Evolutionary conservation across 331 rosid genomes (phyloP), one percentile per base, ranked within the genome.

Genomic region (Cydonia oblonga): DNA sequence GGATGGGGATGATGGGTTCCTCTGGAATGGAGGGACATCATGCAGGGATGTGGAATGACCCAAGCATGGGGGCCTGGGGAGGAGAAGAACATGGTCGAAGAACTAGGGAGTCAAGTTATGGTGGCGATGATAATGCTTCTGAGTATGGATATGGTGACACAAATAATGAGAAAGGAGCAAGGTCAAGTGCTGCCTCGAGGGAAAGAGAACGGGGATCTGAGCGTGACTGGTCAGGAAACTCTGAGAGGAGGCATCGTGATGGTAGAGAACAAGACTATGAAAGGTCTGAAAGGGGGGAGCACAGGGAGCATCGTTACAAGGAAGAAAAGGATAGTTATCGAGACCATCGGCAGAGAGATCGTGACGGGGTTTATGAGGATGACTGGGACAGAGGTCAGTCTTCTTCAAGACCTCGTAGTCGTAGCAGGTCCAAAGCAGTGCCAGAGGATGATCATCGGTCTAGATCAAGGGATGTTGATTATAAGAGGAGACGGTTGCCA

Each of bases 1-100:
- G 89, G 33, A 80, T 86, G 87, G 87, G 87, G 20, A 83, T 86
- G 86, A 83, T 86, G 90, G 80, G 81, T 44, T 59, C 85, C 51
- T 51, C 84, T 14, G 83, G 81, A 33, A 80, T 86, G 79, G 90
- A 86, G 24, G 86, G 82, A 32, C 86, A 75, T 62, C 84, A 80
- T 40, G 74, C 80, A 24, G 86, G 86, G 30, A 86, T 83, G 87
- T 83, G 90, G 90, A 75, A 69, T 65, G 90, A 86, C 52, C 75
- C 90, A 5, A 78, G 73, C 68, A 81, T 86, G 87, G 82, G 81
- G 51, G 87, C 82, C 58, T 86, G 90, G 90, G 85, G 78, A 42
- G 85, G 82, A 52, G 90, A 81, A 60, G 90, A 83, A 28, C 84
- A 78, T 10, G 87, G 78, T 57, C 76, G 80, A 40, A 82, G 87